Conservation (phyloP, 176 grass and related monocot species). For the Bolboschoenus planiculmis region DNA sequence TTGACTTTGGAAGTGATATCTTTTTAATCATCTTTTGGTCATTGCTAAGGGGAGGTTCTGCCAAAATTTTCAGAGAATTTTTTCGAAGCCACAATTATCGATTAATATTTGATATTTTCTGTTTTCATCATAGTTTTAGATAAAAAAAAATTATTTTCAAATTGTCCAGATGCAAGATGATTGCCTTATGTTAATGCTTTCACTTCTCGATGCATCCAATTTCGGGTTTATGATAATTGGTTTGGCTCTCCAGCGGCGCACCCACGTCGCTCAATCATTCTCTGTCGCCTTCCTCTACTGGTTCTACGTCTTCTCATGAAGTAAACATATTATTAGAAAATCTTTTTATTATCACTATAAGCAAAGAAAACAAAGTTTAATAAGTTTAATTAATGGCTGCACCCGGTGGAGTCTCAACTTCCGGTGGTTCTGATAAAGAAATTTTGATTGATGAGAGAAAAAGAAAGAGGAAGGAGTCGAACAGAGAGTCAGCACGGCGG, state of each 20-base stretch:
- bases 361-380: not conserved
- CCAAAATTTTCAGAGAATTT: slow-evolving; percentile 15
- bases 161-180: slow-evolving; percentile 18
- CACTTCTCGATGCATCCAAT: not conserved
- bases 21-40: not conserved
- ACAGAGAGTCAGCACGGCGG: slow-evolving; percentile 66
- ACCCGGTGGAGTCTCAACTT: not conserved
- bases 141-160: not conserved
- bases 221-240: slow-evolving; percentile 62
- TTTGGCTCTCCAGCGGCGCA: slow-evolving; percentile 31
- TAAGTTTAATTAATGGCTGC: slow-evolving; percentile 43
- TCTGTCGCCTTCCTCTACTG: slow-evolving; percentile 91
- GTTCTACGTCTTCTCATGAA: slow-evolving; percentile 95
- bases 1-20: not conserved
- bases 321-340: not conserved
- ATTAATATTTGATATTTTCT: not conserved
- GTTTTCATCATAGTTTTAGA: not conserved
- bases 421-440: not conserved
- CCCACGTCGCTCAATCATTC: slow-evolving; percentile 63
- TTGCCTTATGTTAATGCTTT: slow-evolving; percentile 18
- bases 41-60: slow-evolving; percentile 22
- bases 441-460: slow-evolving; percentile 42
- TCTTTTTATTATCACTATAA: not conserved
- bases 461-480: slow-evolving; percentile 70
- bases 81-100: not conserved